Base-by-base conservation (phyloP, 2,329 filamentous ascomycete species). In the Pseudocercospora pini-densiflorae region DNA sequence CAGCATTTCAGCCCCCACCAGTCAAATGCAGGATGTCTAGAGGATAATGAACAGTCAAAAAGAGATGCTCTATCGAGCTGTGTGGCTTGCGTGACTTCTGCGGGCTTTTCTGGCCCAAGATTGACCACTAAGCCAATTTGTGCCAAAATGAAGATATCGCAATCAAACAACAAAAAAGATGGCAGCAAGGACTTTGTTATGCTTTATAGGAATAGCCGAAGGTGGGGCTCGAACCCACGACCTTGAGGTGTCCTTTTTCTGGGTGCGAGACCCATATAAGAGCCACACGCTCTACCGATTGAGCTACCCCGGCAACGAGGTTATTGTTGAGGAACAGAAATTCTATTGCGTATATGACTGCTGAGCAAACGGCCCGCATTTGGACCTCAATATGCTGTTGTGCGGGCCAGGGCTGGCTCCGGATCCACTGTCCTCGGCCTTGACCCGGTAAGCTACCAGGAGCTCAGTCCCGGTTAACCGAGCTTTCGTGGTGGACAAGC, bases 261-360 rank as follows among this genome's bases (percentile, higher is more conserved):
- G 40, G 40, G 9, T 59, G 47, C 16, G 36, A 62, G 6, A 58
- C 45, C 21, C 36, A n/a, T 61, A 5, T 83, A 83, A 82, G 81
- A 83, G 81, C 80, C 81, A 81, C 81, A 83, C 81, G 81, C 81
- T 82, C 81, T 83, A 80, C 81, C 81, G 80, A 83, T 83, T 83
- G 81, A 83, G 81, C 81, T 83, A 82, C 79, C 80, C 80, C 77
- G 80, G 81, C 81, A 43, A 58, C 19, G 55, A 58, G 55, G 31
- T 16, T 21, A 5, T 58, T 40, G 54, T 21, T 58, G 54, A 24
- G 23, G 51, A 29, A 12, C 31, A 29, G 27, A 7, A 29, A n/a
- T 8, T 27, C 51, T 16, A 8, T 27, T 9, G 21, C 16, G 27
- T 29, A 33, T 55, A 55, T 55, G 21, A 43, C 3, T n/a, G 14